Conservation (phyloP, 305 asterid species). For the Withania somnifera region DNA sequence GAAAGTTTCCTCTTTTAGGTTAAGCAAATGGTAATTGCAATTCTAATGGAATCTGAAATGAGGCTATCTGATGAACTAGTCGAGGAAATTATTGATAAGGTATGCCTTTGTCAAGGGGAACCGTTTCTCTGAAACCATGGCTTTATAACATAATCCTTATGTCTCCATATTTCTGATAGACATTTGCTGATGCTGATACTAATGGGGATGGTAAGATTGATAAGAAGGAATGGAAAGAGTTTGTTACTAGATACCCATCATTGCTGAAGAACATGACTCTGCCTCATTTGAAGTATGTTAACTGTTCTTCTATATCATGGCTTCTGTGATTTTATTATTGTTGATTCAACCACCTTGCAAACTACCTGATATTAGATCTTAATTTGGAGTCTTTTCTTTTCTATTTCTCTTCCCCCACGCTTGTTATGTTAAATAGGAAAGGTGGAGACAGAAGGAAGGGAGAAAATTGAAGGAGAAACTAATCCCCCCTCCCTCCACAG, state of each 20-base stretch:
- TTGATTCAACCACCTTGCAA: neutral
- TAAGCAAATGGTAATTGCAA: slow-evolving; percentile 78
- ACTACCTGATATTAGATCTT: neutral
- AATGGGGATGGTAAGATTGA: slow-evolving; percentile 60
- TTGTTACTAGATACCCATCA: slow-evolving; percentile 19
- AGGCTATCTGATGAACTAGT: slow-evolving; percentile 58
- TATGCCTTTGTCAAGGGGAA: slow-evolving; percentile 6
- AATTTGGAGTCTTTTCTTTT: neutral
- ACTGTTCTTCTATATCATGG: slow-evolving; percentile 33
- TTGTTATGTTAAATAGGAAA: too few relatives aligned
- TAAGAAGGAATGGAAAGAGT: slow-evolving; percentile 58
- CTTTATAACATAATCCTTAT: neutral
- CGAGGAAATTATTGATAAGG: slow-evolving; percentile 71
- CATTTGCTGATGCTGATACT: slow-evolving; percentile 67
- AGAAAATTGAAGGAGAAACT: too few relatives aligned
- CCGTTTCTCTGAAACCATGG: neutral
- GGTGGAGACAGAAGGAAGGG: too few relatives aligned
- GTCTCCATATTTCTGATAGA: slow-evolving; percentile 22
- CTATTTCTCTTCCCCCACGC: too few relatives aligned
- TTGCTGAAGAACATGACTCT: slow-evolving; percentile 33
- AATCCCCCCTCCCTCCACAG: too few relatives aligned
- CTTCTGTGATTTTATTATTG: neutral
- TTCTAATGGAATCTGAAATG: slow-evolving; percentile 61
- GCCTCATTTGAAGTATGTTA: slow-evolving; percentile 26
- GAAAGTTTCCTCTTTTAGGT: slow-evolving; percentile 35